Base-by-base conservation (phyloP, 345 rosid genomes). In the Salix koriyanagi region DNA sequence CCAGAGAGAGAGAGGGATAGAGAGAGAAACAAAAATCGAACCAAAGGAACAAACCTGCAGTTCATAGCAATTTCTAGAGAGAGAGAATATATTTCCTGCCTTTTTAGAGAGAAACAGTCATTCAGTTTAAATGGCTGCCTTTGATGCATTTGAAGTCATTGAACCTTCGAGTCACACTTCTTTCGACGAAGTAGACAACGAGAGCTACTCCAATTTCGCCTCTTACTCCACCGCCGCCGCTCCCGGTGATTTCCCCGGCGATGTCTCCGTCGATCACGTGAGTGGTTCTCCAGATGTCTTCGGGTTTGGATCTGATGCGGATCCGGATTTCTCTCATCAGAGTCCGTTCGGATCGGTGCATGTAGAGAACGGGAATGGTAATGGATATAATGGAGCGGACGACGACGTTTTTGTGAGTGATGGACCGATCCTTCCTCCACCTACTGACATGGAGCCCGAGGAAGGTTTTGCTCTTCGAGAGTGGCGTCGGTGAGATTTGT, bases 381-480 rank as follows among this genome's bases (percentile, higher is more conserved):
- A 87, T 65, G 88, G 83, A 10, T 89, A 84, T 66, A 76, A 75
- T 7, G 84, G 6, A 58, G 83, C 50, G 44, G 79, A 76, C 37
- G 88, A 81, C 15, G 82, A 75, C 60, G 44, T 86, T 16, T 91
- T 91, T 75, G 76, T 71, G 64, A 73, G 89, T 13, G 93, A 88
- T 75, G 96, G 92, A 2, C 93, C 93, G 19, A 70, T 91, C 74
- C 93, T 91, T 76, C 96, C 93, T 64, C 90, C 92, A 26, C 96
- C 92, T 18, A 34, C 72, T 54, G 93, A 91, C 76, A 84, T 91
- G 93, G 84, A 71, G 79, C 76, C 89, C 2, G 96, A 91, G 78
- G 91, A 88, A 83, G 94, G 93, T 14, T 81, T 67, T 52, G 89
- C 87, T 65, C 87, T 91, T 61, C 92, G 92, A 39, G 94, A 91